These are phyloP conservation scores for Geotrichum siamense DNA, from an alignment of 1,139 yeast genomes.

Conservation along the genomic window DNA sequence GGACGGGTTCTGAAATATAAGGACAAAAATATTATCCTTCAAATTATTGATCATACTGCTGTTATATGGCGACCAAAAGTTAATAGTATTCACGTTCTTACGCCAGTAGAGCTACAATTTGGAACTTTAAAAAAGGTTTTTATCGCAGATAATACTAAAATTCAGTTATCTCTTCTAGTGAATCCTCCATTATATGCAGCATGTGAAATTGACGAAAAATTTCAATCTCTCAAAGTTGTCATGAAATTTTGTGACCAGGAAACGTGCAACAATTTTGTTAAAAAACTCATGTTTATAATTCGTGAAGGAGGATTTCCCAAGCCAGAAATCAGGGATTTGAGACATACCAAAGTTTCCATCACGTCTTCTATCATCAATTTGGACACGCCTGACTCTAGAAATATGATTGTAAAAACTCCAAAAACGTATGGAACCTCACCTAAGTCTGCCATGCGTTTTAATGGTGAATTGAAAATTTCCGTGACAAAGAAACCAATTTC, in stretches of 20 bases:
- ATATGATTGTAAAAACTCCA: background rate
- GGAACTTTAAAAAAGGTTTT: conserved; percentile 10
- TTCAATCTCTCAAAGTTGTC: conserved; percentile 1
- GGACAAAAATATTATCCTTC: conserved; percentile 9
- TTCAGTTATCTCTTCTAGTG: conserved; percentile 11
- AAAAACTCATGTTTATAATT: conserved; percentile 4
- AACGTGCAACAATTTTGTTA: conserved; percentile 2
- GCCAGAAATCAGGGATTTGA: conserved; percentile 10
- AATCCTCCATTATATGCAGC: conserved; percentile 12
- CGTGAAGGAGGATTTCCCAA: conserved; percentile 7
- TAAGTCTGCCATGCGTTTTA: conserved; percentile 3
- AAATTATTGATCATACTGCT: conserved; percentile 13
- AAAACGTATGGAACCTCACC: background rate
- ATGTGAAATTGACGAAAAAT: conserved; percentile 9
- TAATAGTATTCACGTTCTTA: conserved; percentile 1
- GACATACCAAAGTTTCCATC: conserved; percentile 13
- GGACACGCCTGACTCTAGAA: background rate
- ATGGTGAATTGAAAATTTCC: conserved; percentile 2
- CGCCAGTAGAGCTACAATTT: conserved; percentile 13
- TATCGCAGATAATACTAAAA: background rate
- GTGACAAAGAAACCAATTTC: conserved; percentile 8
- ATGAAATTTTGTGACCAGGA: conserved; percentile 8
- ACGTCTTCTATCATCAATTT: conserved; percentile 7
- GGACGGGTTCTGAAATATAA: conserved; percentile 9
- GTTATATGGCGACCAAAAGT: conserved; percentile 14